phyloP scores from a whole-genome alignment of 176 grass and related monocot genomes.

The Rhipidocladum racemiflorum region DNA sequence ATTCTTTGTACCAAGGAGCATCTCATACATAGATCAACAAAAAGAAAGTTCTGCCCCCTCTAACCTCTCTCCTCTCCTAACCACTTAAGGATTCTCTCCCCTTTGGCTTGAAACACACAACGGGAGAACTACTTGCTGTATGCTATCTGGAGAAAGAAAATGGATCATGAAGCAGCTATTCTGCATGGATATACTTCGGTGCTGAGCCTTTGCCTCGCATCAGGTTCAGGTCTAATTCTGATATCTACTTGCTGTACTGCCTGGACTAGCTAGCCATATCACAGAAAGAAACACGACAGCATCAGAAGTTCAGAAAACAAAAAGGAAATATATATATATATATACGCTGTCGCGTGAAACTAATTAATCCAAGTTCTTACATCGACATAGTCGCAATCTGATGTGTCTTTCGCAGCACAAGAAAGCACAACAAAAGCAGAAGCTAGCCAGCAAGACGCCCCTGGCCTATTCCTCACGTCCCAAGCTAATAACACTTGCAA shows the following conservation, averaged over 20 bases:
- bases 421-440: background rate
- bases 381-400: background rate
- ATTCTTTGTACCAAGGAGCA: no score
- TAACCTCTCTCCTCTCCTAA: no score
- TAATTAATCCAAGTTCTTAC: background rate
- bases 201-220: background rate
- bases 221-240: background rate
- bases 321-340: background rate
- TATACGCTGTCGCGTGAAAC: background rate
- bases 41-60: no score
- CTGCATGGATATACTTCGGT: background rate
- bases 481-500: background rate
- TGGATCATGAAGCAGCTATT: background rate
- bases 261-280: background rate
- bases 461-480: background rate
- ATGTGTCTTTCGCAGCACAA: background rate
- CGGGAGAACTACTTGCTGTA: no score
- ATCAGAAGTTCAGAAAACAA: background rate
- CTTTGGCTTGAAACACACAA: no score
- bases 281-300: background rate
- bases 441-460: background rate
- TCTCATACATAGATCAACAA: no score
- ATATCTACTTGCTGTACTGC: background rate
- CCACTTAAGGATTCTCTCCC: no score
- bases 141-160: background rate